Evolutionary conservation across 768 basidiomycete species (phyloP).

Genomic region (Auricularia cornea): DNA sequence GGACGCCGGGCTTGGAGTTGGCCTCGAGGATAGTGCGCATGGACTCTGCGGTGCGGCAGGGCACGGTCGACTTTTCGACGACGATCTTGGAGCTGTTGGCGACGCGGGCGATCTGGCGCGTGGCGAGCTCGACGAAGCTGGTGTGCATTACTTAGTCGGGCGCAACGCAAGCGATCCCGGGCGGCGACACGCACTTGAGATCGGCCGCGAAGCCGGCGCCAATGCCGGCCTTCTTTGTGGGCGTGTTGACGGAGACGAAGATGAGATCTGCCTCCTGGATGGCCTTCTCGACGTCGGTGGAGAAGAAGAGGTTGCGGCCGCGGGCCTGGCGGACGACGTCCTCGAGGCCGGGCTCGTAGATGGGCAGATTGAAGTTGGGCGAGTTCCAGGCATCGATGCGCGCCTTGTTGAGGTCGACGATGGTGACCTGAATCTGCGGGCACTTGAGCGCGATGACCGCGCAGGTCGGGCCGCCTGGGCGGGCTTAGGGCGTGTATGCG

Average conservation of each 20-base stretch:
- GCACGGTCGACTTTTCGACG: constrained; percentile 98
- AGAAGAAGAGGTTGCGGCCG: constrained; percentile 95
- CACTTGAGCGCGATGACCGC: constrained; percentile 92
- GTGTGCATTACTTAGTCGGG: neutral
- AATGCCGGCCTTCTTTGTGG: constrained; percentile 96
- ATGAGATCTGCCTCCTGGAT: constrained; percentile 95
- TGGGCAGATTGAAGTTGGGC: constrained; percentile 74
- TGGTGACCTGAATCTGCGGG: constrained; percentile 89
- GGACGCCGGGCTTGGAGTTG: constrained; percentile 85
- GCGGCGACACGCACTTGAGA: constrained; percentile 65
- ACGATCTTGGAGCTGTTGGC: constrained; percentile 93
- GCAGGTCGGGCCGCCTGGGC: constrained; percentile 84
- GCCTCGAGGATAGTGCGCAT: constrained; percentile 99
- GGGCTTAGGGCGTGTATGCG: constrained; percentile 8
- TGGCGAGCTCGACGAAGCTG: constrained; percentile 96
- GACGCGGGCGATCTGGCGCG: constrained; percentile 89
- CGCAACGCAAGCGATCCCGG: constrained; percentile 1
- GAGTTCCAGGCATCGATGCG: constrained; percentile 98
- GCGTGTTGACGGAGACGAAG: constrained; percentile 98
- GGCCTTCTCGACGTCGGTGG: constrained; percentile 85
- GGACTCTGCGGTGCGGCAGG: constrained; percentile 95
- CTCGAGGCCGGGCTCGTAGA: constrained; percentile 95
- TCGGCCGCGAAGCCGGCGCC: constrained; percentile 98
- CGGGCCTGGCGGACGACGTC: constrained; percentile 83
- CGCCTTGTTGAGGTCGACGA: constrained; percentile 92